phyloP scores from a whole-genome alignment of 164 flowering plant species.

The Vitis rupestris region DNA sequence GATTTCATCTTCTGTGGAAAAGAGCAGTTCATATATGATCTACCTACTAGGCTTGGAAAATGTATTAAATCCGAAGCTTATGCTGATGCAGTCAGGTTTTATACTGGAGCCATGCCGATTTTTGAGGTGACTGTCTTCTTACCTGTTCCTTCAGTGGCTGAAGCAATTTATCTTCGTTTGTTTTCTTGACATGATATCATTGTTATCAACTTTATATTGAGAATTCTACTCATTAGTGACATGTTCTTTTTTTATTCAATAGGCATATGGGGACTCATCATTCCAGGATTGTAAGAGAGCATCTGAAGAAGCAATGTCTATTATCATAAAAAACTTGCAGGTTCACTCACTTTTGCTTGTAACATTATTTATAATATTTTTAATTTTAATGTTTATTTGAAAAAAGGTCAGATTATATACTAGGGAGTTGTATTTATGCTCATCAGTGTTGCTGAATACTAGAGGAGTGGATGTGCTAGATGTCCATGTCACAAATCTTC shows the following conservation, averaged over 20 bases:
- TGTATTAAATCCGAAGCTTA: conserved; percentile 93
- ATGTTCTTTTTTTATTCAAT: conserved; percentile 9
- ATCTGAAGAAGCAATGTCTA: conserved; percentile 85
- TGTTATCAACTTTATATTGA: too few relatives aligned
- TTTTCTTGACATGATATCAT: background rate
- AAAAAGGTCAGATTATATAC: too few relatives aligned
- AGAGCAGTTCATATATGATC: conserved; percentile 96
- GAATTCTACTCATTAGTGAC: too few relatives aligned
- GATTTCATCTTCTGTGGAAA: conserved; percentile 40
- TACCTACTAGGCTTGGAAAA: conserved; percentile 87
- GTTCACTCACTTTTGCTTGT: conserved; percentile 25
- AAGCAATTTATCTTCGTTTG: background rate
- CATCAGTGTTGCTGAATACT: too few relatives aligned
- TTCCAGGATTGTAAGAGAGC: conserved; percentile 91
- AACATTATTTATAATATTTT: too few relatives aligned
- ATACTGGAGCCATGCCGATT: conserved; percentile 94
- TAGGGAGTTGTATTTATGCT: too few relatives aligned
- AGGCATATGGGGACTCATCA: conserved; percentile 97
- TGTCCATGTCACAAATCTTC: too few relatives aligned
- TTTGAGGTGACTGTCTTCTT: conserved; percentile 60
- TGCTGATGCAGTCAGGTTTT: conserved; percentile 91
- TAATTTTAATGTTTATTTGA: too few relatives aligned
- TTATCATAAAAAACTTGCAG: conserved; percentile 69
- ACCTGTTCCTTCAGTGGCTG: background rate
- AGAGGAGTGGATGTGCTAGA: too few relatives aligned